A percentile compares a stretch with the other conserved stretches of the same genome.
phyloP scores from a whole-genome alignment of 2,329 filamentous ascomycete species.

The Aspergillus brunneoviolaceus region DNA sequence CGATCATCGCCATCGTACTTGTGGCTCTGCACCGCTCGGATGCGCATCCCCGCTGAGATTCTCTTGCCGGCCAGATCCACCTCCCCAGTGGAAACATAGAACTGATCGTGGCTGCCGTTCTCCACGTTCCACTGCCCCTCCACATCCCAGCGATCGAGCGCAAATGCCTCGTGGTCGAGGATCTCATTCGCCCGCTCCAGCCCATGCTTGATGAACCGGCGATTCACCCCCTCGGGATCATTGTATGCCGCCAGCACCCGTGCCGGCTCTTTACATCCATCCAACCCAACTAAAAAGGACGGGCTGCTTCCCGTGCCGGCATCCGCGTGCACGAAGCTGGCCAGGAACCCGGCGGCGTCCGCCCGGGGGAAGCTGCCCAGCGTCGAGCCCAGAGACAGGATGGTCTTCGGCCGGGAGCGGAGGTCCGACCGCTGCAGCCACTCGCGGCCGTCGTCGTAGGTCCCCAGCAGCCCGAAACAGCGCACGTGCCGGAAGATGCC shows the following conservation, averaged over 20 bases:
- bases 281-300: constrained; percentile 11
- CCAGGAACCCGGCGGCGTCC: constrained; percentile 7
- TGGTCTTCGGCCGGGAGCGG: constrained; percentile 7
- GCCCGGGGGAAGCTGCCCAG: constrained; percentile 12
- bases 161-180: constrained; percentile 66
- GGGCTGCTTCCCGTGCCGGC: neutral
- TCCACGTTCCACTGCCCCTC: neutral
- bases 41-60: neutral
- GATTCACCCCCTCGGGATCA: constrained; percentile 13
- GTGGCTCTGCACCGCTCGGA: constrained; percentile 11
- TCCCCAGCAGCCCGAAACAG: constrained; percentile 76
- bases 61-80: neutral
- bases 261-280: constrained; percentile 56
- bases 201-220: constrained; percentile 13
- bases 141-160: constrained; percentile 69
- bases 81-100: constrained; percentile 6
- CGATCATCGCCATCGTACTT: constrained; percentile 13
- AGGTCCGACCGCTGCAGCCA: constrained; percentile 70
- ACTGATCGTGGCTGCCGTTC: constrained; percentile 11
- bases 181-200: constrained; percentile 63
- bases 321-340: constrained; percentile 1
- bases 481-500: constrained; percentile 65
- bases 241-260: constrained; percentile 74
- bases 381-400: constrained; percentile 15
- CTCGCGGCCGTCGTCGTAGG: constrained; percentile 79